Base-by-base conservation (phyloP, 2,329 filamentous ascomycete species). In the Tricladium varicosporioides region DNA sequence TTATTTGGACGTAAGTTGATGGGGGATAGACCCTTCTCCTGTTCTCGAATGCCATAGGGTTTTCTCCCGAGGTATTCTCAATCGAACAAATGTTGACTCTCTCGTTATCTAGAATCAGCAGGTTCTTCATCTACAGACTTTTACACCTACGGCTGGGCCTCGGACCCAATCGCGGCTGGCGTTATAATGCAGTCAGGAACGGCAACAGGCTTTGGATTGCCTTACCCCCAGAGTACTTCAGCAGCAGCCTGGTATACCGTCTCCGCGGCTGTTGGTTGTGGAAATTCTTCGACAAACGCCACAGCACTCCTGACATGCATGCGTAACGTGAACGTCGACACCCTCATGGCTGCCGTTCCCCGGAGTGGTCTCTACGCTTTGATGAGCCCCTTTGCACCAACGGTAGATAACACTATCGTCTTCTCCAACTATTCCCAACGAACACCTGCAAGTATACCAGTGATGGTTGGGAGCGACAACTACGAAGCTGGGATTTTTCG, bases 1-100 rank as follows among this genome's bases (percentile, higher is more conserved):
- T 69, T 82, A 48, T 81, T 75, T 73, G 80, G 79, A 36, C 78
- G n/a, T n/a, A n/a, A n/a, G n/a, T n/a, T n/a, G n/a, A n/a, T n/a
- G n/a, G n/a, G n/a, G n/a, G n/a, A n/a, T n/a, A n/a, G n/a, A n/a
- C n/a, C n/a, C n/a, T n/a, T n/a, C n/a, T n/a, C n/a, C n/a, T n/a
- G n/a, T n/a, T n/a, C n/a, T n/a, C n/a, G n/a, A n/a, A n/a, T n/a
- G n/a, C n/a, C n/a, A n/a, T n/a, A n/a, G n/a, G n/a, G n/a, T n/a
- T n/a, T n/a, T n/a, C n/a, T n/a, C n/a, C n/a, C n/a, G n/a, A n/a
- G n/a, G n/a, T n/a, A n/a, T n/a, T n/a, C n/a, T n/a, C n/a, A n/a
- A n/a, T n/a, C n/a, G n/a, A n/a, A n/a, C n/a, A n/a, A n/a, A n/a
- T n/a, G n/a, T n/a, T n/a, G n/a, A n/a, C n/a, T n/a, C n/a, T n/a